phyloP scores from a whole-genome alignment of 768 basidiomycete species.

The Suillus plorans region DNA sequence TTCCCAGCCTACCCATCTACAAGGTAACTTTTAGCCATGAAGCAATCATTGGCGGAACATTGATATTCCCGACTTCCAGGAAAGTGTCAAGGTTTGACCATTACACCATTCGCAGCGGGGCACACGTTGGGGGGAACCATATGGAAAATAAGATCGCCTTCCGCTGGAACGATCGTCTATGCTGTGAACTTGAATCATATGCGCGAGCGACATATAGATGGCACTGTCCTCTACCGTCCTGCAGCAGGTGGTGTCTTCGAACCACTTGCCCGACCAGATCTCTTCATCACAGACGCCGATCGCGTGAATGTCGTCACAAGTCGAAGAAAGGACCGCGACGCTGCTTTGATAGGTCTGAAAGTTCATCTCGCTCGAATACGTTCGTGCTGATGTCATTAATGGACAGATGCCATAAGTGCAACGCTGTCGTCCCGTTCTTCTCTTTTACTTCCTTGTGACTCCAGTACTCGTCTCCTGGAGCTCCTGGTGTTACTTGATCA shows the following conservation, averaged over 20 bases:
- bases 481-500: slow-evolving; percentile 95
- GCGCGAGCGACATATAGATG: slow-evolving; percentile 92
- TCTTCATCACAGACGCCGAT: slow-evolving; percentile 92
- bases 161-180: slow-evolving; percentile 93
- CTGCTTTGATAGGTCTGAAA: slow-evolving; percentile 74
- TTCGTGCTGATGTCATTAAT: slow-evolving; percentile 2
- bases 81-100: slow-evolving; percentile 89
- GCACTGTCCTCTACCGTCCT: slow-evolving; percentile 80
- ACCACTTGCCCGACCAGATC: slow-evolving; percentile 83
- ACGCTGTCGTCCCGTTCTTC: slow-evolving; percentile 81
- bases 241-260: slow-evolving; percentile 81
- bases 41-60: slow-evolving; percentile 3
- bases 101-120: slow-evolving; percentile 93
- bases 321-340: slow-evolving; percentile 87
- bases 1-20: slow-evolving; percentile 92
- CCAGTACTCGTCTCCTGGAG: slow-evolving; percentile 93
- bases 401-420: slow-evolving; percentile 80
- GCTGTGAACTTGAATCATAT: slow-evolving; percentile 96
- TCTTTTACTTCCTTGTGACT: slow-evolving; percentile 88
- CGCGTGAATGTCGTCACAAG: slow-evolving; percentile 80
- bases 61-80: slow-evolving; percentile 40
- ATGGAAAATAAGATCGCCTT: slow-evolving; percentile 98
- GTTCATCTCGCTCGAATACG: background rate
- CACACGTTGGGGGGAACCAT: slow-evolving; percentile 96
- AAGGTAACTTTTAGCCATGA: slow-evolving; percentile 51